Evolutionary conservation across 1,284 basidiomycete species (phyloP), one percentile per base, ranked within the genome.

Genomic region (Anthracocystis panici-leucophaei): DNA sequence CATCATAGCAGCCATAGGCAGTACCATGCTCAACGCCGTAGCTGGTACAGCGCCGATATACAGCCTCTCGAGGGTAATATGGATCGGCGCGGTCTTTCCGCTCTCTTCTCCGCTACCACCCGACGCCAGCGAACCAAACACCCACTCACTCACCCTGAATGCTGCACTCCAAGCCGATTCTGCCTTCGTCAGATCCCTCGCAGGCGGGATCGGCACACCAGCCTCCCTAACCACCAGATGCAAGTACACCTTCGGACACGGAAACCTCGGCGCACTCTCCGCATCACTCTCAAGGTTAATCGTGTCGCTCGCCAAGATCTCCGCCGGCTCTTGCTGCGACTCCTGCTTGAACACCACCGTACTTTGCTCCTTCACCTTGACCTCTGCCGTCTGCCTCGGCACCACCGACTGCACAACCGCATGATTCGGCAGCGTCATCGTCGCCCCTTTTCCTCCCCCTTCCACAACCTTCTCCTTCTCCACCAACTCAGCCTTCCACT

Each of bases 401-500:
- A 70, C 59, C 5, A 62, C 40, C 14, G 56, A 60, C 3, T 42
- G 31, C 0, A 73, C 31, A 11, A 73, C 44, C 33, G 42, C 70
- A 38, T 68, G 54, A 31, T 64, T 73, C n/a, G 67, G 64, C 12
- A 68, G 8, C 18, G 3, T 21, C 25, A 27, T 33, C 38, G 7
- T 27, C 12, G n/a, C 41, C 29, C 35, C 16, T 31, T 1, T 52
- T 12, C 48, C 16, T 16, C 38, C n/a, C 10, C 35, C 29, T 4
- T 20, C 11, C 4, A 12, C 41, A 16, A 56, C 16, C 0, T 20
- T 11, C 2, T 38, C 3, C 14, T 44, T 45, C 2, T 71, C 62
- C 8, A 76, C 69, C 41, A 68, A 31, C 21, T 72, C 58, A 1
- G 74, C 74, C 42, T 65, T 46, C 74, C 74, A 76, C 45, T 68